Conservation (phyloP, 2,329 filamentous ascomycete species). For the Colletotrichum scovillei region DNA sequence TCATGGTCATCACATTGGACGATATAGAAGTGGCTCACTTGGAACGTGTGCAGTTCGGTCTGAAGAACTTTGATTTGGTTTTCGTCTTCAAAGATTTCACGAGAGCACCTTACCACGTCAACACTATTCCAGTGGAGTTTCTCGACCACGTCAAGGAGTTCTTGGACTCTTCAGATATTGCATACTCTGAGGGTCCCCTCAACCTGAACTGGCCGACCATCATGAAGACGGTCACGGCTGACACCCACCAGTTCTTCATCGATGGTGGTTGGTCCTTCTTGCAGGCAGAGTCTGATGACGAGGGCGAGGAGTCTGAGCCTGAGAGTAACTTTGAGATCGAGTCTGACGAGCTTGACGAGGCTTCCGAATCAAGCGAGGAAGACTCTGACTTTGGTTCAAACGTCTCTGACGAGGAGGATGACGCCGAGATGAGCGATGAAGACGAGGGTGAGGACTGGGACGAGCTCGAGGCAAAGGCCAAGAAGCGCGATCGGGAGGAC, state of each 20-base stretch:
- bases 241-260: conserved; percentile 93
- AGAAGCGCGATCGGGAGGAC: conserved; percentile 80
- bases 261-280: conserved; percentile 98
- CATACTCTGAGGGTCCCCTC: conserved; percentile 92
- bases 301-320: conserved; percentile 82
- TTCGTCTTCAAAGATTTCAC: conserved; percentile 98
- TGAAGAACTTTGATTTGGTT: conserved; percentile 99
- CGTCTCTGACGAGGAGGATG: conserved; percentile 84
- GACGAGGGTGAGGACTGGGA: conserved; percentile 94
- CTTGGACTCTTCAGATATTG: conserved; percentile 94
- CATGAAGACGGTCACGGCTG: conserved; percentile 97
- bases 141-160: conserved; percentile 97
- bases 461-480: conserved; percentile 90
- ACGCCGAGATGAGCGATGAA: conserved; percentile 77
- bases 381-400: conserved; percentile 96
- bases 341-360: conserved; percentile 87
- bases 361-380: conserved; percentile 80
- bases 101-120: conserved; percentile 91
- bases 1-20: conserved; percentile 93
- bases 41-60: conserved; percentile 93
- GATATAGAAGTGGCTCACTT: conserved; percentile 97
- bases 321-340: conserved; percentile 93
- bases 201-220: conserved; percentile 99
- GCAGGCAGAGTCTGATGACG: conserved; percentile 86
- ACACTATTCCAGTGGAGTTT: conserved; percentile 96